phyloP scores from a whole-genome alignment of 805 yeast species.

The Yarrowia osloensis region DNA sequence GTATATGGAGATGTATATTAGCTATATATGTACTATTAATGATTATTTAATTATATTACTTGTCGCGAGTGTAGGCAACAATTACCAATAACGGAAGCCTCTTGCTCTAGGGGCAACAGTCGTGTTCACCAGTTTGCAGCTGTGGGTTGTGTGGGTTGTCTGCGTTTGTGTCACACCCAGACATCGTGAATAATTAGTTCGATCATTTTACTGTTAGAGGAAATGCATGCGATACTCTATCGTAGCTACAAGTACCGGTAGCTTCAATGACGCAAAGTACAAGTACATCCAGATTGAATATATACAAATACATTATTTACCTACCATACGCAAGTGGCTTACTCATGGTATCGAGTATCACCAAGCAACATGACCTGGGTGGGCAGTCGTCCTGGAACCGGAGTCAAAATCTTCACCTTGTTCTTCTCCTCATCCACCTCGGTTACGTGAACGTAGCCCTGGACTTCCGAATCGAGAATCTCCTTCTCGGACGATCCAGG shows the following conservation, averaged over 20 bases:
- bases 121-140: too few relatives aligned
- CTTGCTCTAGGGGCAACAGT: too few relatives aligned
- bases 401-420: conserved; percentile 70
- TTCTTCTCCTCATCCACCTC: conserved; percentile 75
- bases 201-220: too few relatives aligned
- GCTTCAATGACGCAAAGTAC: too few relatives aligned
- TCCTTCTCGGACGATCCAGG: conserved; percentile 48
- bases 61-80: not conserved
- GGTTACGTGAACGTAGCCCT: conserved; percentile 75
- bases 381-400: conserved; percentile 87
- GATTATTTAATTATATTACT: not conserved
- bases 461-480: conserved; percentile 58
- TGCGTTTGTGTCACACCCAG: too few relatives aligned
- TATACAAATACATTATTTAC: conserved; percentile 8
- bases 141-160: too few relatives aligned
- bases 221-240: too few relatives aligned
- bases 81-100: too few relatives aligned
- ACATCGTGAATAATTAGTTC: too few relatives aligned
- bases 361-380: conserved; percentile 73
- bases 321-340: conserved; percentile 28
- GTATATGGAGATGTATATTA: conserved; percentile 1
- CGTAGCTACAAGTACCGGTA: too few relatives aligned
- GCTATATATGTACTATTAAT: conserved; percentile 13
- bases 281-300: too few relatives aligned
- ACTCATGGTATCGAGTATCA: conserved; percentile 79